Evolutionary conservation across 179 eudicot genomes (phyloP).

Genomic region (Beta macrorhiza): DNA sequence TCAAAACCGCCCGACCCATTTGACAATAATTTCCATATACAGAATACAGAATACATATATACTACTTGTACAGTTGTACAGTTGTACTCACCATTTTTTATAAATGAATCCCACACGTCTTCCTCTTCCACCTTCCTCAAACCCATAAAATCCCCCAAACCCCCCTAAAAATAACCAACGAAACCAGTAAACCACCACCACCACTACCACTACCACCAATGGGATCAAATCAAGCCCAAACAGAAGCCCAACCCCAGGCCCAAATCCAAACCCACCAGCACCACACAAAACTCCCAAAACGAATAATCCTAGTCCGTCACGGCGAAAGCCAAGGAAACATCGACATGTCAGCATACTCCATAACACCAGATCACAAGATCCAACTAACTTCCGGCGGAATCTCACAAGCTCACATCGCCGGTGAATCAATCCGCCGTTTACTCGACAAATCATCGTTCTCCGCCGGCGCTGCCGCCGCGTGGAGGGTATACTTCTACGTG

Average conservation of each 20-base stretch:
- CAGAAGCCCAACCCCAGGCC: slow-evolving; percentile 7
- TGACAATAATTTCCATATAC: background rate
- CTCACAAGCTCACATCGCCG: slow-evolving; percentile 36
- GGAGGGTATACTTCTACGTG: slow-evolving; percentile 55
- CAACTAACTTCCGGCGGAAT: slow-evolving; percentile 40
- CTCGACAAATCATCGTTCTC: slow-evolving; percentile 28
- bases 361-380: slow-evolving; percentile 48
- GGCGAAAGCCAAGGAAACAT: slow-evolving; percentile 47
- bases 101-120: slow-evolving; percentile 6
- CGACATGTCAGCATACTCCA: slow-evolving; percentile 36
- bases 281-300: slow-evolving; percentile 32
- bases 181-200: background rate
- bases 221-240: background rate
- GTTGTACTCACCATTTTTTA: background rate
- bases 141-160: slow-evolving; percentile 5
- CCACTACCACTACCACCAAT: background rate
- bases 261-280: background rate
- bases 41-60: too few relatives aligned
- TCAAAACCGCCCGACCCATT: background rate
- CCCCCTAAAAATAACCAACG: background rate
- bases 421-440: slow-evolving; percentile 33
- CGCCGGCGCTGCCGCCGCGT: slow-evolving; percentile 6
- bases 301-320: slow-evolving; percentile 45
- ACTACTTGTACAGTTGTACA: background rate
- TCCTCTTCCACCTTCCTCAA: background rate